Evolutionary conservation across 2,329 filamentous ascomycete species (phyloP), one percentile per base, ranked within the genome.

Genomic region (Huntiella decipiens): DNA sequence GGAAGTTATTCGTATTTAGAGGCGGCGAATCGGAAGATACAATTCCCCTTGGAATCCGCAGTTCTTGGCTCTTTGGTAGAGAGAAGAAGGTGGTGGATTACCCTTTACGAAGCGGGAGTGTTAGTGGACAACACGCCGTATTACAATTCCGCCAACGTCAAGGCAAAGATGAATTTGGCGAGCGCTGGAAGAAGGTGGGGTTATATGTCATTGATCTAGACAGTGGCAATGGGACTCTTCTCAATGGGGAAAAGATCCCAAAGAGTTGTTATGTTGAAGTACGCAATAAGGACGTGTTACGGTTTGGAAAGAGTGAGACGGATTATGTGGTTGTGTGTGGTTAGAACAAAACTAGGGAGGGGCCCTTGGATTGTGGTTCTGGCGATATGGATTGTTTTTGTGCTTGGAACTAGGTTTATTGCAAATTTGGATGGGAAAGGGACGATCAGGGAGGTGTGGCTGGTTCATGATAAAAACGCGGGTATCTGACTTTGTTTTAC

Each of bases 1-100:
- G 88, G 88, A 82, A 83, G 50, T 66, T 98, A 41, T 96, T 92
- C 58, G 73, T 95, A 16, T 98, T 98, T 71, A 94, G 94, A 57
- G 82, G 77, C 8, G 61, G 71, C 22, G 82, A 86, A 47, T 70
- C 92, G 3, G 60, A 94, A 32, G 85, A 93, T 56, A 92, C 84
- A 1, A 69, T 95, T 16, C 76, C 85, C 49, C 67, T 98, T 42
- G 70, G 73, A 48, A 63, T 68, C 47, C 77, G 84, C 50, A 92
- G 80, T 56, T 94, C 85, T 64, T 98, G 91, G 91, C 66, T 98
- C 17, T 66, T 95, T 6, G 91, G 91, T 1, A 71, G 87, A 40
- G 87, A 95, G 54, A 61, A 71, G 45, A 66, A 79, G 4, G 79
- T 98, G 3, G 85, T 83, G 2, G 91, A 98, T 58, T 67, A 94